phyloP scores from a whole-genome alignment of 2,329 filamentous ascomycete species.

The Zymoseptoria pseudotritici region DNA sequence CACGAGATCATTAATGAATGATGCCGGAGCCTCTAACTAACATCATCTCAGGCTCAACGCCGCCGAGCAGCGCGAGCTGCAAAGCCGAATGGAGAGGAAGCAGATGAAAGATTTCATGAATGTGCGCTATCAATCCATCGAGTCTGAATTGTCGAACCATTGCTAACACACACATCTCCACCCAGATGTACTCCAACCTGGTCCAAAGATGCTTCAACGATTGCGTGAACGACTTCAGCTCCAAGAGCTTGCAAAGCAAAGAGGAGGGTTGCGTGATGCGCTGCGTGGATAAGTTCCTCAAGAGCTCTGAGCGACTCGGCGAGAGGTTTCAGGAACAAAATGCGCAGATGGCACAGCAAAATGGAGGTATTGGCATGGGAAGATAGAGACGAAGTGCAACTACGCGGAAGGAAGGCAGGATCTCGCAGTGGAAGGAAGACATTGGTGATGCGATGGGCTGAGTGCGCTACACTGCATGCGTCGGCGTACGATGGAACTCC shows the following conservation, averaged over 20 bases:
- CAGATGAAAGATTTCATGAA: conserved; percentile 99
- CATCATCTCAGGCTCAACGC: conserved; percentile 53
- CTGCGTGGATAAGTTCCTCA: conserved; percentile 95
- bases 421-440: background rate
- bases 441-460: background rate
- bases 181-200: conserved; percentile 62
- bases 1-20: conserved; percentile 10
- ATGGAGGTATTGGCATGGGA: conserved; percentile 36
- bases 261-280: conserved; percentile 89
- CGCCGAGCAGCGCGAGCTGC: conserved; percentile 84
- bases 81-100: conserved; percentile 90
- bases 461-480: background rate
- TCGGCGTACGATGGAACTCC: background rate
- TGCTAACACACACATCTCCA: conserved; percentile 2
- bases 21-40: conserved; percentile 4
- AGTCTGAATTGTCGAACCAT: background rate
- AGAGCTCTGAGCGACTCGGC: conserved; percentile 79
- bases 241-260: conserved; percentile 80
- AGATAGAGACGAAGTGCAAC: conserved; percentile 6
- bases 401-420: background rate
- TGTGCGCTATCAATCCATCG: conserved; percentile 43
- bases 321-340: conserved; percentile 80
- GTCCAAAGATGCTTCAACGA: conserved; percentile 90
- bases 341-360: conserved; percentile 56
- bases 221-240: conserved; percentile 97